phyloP scores from a whole-genome alignment of 2,329 filamentous ascomycete genomes.

The Exophiala sp. region DNA sequence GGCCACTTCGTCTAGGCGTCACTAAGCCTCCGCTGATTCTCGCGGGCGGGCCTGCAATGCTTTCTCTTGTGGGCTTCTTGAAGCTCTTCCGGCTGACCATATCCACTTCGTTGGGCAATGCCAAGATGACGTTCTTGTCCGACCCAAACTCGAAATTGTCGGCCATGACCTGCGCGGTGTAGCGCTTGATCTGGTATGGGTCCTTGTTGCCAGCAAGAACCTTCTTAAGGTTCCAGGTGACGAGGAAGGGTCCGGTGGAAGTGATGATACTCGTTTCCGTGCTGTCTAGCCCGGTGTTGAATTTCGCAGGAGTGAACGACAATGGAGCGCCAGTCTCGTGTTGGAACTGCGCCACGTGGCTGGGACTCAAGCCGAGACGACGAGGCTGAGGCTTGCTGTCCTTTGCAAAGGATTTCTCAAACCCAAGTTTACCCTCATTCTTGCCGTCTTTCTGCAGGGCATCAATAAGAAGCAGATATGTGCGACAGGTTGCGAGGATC shows the following conservation, averaged over 20 bases:
- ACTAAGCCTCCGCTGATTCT: constrained; percentile 41
- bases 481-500: constrained; percentile 89
- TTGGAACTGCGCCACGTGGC: constrained; percentile 94
- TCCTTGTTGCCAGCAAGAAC: constrained; percentile 73
- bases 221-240: constrained; percentile 95
- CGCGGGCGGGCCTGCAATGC: constrained; percentile 62
- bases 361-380: constrained; percentile 78
- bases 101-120: constrained; percentile 92
- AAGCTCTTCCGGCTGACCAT: constrained; percentile 87
- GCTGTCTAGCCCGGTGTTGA: constrained; percentile 78
- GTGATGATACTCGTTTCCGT: constrained; percentile 93
- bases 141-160: constrained; percentile 97
- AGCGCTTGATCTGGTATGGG: constrained; percentile 94
- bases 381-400: constrained; percentile 90
- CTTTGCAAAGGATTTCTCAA: constrained; percentile 87
- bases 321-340: constrained; percentile 87
- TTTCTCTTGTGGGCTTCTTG: constrained; percentile 84
- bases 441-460: constrained; percentile 85
- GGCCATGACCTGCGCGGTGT: constrained; percentile 89
- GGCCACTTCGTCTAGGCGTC: constrained; percentile 38
- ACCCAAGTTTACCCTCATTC: constrained; percentile 96
- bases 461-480: constrained; percentile 90
- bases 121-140: constrained; percentile 97
- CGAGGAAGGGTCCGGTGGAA: constrained; percentile 90
- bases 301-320: constrained; percentile 83